Evolutionary conservation across 108 stramenopile genomes (phyloP).

Genomic region (Cyclostephanos invisitatus): DNA sequence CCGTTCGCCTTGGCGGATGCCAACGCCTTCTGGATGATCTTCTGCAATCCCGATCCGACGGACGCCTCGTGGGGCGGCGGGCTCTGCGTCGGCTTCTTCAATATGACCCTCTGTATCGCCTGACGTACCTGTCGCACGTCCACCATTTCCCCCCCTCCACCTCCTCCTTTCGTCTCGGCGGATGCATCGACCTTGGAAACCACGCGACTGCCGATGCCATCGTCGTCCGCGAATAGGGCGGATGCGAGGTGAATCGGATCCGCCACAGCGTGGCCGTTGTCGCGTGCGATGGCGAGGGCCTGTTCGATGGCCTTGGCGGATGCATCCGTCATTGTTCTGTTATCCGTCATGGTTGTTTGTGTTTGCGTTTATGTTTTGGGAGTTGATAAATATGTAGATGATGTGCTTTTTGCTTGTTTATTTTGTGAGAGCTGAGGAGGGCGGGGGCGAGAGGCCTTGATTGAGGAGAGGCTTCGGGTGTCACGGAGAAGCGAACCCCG

Average conservation of each 20-base stretch:
- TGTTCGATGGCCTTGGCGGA: slow-evolving; percentile 72
- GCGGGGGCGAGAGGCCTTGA: too few species aligned
- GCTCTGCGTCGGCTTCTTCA: slow-evolving; percentile 75
- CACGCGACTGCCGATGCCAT: slow-evolving; percentile 72
- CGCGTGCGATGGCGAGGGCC: slow-evolving; percentile 58
- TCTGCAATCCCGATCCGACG: slow-evolving; percentile 50
- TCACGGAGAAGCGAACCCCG: too few species aligned
- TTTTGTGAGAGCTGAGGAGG: too few species aligned
- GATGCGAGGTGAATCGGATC: slow-evolving; percentile 78
- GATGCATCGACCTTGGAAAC: slow-evolving; percentile 39
- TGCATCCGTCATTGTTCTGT: slow-evolving; percentile 77
- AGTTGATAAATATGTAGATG: background rate
- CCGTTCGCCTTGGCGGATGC: slow-evolving; percentile 73
- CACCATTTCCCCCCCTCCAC: slow-evolving; percentile 20
- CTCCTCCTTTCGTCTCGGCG: slow-evolving; percentile 11
- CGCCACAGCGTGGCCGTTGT: slow-evolving; percentile 75
- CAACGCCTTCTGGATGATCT: slow-evolving; percentile 65
- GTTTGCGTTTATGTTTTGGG: background rate
- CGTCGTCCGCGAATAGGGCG: slow-evolving; percentile 64
- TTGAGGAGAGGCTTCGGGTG: too few species aligned
- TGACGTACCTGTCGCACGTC: slow-evolving; percentile 68
- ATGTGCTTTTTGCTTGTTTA: too few species aligned
- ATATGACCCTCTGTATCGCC: slow-evolving; percentile 57
- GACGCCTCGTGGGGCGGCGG: slow-evolving; percentile 80
- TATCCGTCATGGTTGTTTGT: slow-evolving; percentile 62